These are phyloP conservation scores for Candida patagonica DNA, from an alignment of 805 yeast species.

Conservation along the genomic window DNA sequence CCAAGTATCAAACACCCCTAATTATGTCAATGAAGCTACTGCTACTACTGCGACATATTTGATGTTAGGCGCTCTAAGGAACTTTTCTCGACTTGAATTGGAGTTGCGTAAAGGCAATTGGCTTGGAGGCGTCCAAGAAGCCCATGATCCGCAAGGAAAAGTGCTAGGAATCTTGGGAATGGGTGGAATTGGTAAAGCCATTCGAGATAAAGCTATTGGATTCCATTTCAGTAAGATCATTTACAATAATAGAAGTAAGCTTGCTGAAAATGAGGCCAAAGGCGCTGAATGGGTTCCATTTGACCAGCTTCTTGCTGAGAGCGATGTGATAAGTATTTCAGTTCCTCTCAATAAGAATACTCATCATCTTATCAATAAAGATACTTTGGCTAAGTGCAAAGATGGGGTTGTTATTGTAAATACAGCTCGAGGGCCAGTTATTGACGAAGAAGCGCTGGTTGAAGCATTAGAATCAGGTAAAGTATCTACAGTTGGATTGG, in stretches of 20 bases:
- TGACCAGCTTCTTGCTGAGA: conserved; percentile 38
- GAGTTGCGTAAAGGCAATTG: conserved; percentile 38
- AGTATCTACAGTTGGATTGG: conserved; percentile 45
- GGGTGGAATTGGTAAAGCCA: conserved; percentile 55
- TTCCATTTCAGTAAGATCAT: conserved; percentile 42
- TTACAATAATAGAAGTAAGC: conserved; percentile 43
- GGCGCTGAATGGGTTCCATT: conserved; percentile 37
- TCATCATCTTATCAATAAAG: conserved; percentile 38
- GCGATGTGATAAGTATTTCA: conserved; percentile 43
- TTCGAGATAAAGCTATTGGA: conserved; percentile 41
- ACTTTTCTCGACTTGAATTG: conserved; percentile 36
- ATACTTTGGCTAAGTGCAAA: conserved; percentile 40
- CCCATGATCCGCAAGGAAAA: conserved; percentile 42
- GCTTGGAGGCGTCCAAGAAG: conserved; percentile 35
- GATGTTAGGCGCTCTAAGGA: conserved; percentile 43
- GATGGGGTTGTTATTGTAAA: conserved; percentile 46
- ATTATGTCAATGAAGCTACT: conserved; percentile 44
- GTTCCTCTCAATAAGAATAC: conserved; percentile 48
- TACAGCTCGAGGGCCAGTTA: conserved; percentile 54
- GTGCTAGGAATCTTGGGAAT: conserved; percentile 51
- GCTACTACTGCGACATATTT: conserved; percentile 49
- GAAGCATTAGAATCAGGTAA: conserved; percentile 41
- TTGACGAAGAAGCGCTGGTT: conserved; percentile 44
- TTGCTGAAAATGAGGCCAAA: conserved; percentile 39
- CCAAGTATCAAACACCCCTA: conserved; percentile 45